Evolutionary conservation across 306 rosid genomes (phyloP).

Genomic region (Quercus engelmannii): DNA sequence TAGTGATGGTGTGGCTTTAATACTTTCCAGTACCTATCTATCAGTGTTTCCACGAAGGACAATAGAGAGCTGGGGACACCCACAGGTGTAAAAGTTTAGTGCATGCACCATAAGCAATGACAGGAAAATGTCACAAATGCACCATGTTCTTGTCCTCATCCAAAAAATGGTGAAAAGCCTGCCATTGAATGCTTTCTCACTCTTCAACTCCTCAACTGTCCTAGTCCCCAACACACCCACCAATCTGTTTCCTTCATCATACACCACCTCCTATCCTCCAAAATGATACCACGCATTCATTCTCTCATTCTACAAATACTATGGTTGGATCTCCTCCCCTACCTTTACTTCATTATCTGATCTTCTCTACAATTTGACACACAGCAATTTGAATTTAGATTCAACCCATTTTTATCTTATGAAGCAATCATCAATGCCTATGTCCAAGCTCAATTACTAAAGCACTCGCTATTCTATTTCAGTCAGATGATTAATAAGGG

Average conservation of each 20-base stretch:
- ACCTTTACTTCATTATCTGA: conserved; percentile 38
- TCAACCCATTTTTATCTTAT: conserved; percentile 19
- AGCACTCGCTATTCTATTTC: conserved; percentile 46
- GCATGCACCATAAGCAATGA: not conserved
- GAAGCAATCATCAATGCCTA: conserved; percentile 58
- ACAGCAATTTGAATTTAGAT: conserved; percentile 14
- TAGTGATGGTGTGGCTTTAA: too few relatives aligned
- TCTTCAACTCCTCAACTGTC: conserved; percentile 37
- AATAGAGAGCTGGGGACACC: too few relatives aligned
- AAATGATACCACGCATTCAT: conserved; percentile 35
- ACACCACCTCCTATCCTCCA: conserved; percentile 39
- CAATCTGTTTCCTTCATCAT: conserved; percentile 46
- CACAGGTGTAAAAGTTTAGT: not conserved
- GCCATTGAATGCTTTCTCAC: conserved; percentile 34
- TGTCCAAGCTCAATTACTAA: conserved; percentile 39
- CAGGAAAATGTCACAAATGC: conserved; percentile 31
- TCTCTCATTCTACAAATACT: conserved; percentile 49
- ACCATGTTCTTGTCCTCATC: conserved; percentile 43
- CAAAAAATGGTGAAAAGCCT: conserved; percentile 40
- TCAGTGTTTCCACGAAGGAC: too few relatives aligned
- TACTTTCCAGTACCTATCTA: too few relatives aligned
- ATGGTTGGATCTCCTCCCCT: conserved; percentile 39
- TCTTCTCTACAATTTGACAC: conserved; percentile 41
- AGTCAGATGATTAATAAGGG: conserved; percentile 44
- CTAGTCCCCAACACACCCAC: not conserved